Evolutionary conservation across 2,329 filamentous ascomycete genomes (phyloP), one percentile per base, ranked within the genome.

Genomic region (Cadophora gregata): DNA sequence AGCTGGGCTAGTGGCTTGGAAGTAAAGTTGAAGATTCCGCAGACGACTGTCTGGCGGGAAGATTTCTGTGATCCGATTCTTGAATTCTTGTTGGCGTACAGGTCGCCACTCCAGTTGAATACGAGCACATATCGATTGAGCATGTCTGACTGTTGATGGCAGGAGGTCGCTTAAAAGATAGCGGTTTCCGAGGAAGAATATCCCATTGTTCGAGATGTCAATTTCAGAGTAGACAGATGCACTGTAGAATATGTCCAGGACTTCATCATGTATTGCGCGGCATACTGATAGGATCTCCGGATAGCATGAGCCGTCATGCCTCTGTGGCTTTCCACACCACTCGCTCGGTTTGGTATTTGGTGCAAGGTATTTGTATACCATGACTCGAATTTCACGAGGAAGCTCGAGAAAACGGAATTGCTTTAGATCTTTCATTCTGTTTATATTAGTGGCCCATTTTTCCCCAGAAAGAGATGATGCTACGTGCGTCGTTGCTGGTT

Each of bases 331-430:
- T 5, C 27, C 25, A 12, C 33, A 31, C 48, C 42, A 31, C 19
- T 50, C 19, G 19, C 3, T 33, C 16, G 59, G 42, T 33, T 61
- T 61, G n/a, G 58, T 42, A 19, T 47, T 59, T 47, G 33, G 31
- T 45, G 7, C 36, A 24, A 67, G 36, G 36, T 64, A 59, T 58
- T 38, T 24, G 38, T 67, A 67, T 9, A 64, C 56, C 56, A 67
- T 67, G 48, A 61, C 24, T n/a, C 65, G 50, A 2, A 67, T 27
- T 25, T 67, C 62, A 27, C 29, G 31, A 42, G 65, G 56, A 16
- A 67, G 51, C 7, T 56, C 19, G 4, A 67, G 29, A 27, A 67
- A 64, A 5, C 24, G 31, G 16, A 64, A 62, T 16, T 47, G 29
- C 19, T 31, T 47, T 8, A 12, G 25, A 14, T 3, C 1, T 25